These are phyloP conservation scores for Kodamaea arcana DNA, from an alignment of 1,139 yeast genomes.

Conservation along the genomic window DNA sequence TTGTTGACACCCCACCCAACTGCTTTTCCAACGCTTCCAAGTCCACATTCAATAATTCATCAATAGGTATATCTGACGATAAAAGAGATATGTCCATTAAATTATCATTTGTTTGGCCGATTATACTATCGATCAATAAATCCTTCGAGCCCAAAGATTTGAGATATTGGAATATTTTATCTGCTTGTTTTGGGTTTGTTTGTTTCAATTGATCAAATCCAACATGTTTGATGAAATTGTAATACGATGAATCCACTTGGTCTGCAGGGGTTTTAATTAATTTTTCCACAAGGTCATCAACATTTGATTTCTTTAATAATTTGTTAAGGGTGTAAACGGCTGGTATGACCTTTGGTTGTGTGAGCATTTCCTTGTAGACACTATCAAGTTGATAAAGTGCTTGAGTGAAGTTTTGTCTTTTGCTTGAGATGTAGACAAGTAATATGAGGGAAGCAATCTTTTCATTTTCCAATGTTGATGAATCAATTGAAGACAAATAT, in stretches of 20 bases:
- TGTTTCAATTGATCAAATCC: slow-evolving; percentile 44
- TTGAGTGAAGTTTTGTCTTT: slow-evolving; percentile 6
- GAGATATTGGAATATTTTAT: slow-evolving; percentile 25
- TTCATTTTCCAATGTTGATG: slow-evolving; percentile 2
- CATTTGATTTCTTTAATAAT: slow-evolving; percentile 14
- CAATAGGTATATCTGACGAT: slow-evolving; percentile 17
- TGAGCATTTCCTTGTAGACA: neutral
- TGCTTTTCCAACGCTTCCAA: slow-evolving; percentile 11
- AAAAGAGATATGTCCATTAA: slow-evolving; percentile 38
- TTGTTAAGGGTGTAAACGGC: slow-evolving; percentile 20
- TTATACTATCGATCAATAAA: slow-evolving; percentile 29
- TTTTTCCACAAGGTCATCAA: slow-evolving; percentile 2
- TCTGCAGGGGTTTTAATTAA: slow-evolving; percentile 11
- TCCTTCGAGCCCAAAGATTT: slow-evolving; percentile 26
- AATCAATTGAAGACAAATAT: slow-evolving; percentile 14
- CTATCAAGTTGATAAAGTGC: slow-evolving; percentile 6
- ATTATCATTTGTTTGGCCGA: slow-evolving; percentile 19
- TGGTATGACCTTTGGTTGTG: slow-evolving; percentile 3
- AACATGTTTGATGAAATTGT: slow-evolving; percentile 42
- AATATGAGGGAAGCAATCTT: slow-evolving; percentile 7
- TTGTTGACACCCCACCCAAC: slow-evolving; percentile 2
- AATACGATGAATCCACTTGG: slow-evolving; percentile 19
- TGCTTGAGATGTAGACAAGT: slow-evolving; percentile 5
- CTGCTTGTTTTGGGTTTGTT: slow-evolving; percentile 26
- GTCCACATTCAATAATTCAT: slow-evolving; percentile 27